Base-by-base conservation (phyloP, 108 stramenopile genomes). In the Cyclotella choctawhatcheeana region DNA sequence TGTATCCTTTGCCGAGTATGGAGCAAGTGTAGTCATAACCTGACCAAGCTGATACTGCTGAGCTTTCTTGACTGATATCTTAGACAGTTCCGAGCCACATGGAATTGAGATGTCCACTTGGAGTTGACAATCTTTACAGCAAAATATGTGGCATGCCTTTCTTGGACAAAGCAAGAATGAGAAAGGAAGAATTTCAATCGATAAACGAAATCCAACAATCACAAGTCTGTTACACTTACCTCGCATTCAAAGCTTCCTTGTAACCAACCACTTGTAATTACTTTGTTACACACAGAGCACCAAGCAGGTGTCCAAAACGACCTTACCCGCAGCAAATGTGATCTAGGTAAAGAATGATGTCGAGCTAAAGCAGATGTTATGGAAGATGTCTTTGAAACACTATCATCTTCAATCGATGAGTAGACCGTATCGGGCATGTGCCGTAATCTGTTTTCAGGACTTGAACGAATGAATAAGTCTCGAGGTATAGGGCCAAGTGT, bases 81-180 rank as follows among this genome's bases (percentile, higher is more conserved):
- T 43, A 13, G 93, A 85, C 30, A 67, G 45, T 13, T 82, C 81
- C 2, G 90, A 89, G 8, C 91, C 89, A 60, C 93, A 94, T 0
- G 91, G 91, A 8, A 92, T 60, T 33, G 70, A 69, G 17, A 89
- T 59, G 51, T 95, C 93, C 17, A 95, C 86, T 33, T 89, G 86
- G 20, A 95, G 77, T 37, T 82, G 91, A 59, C 93, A 95, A 77
- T 95, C 91, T 14, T 52, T 44, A 58, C 93, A 95, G 61, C 89
- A 89, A 47, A 83, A 82, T 16, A 95, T 71, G 22, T 67, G 56
- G 64, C 93, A 95, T 10, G 65, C 83, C n/a, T n/a, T n/a, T n/a
- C n/a, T n/a, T n/a, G n/a, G n/a, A n/a, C n/a, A n/a, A n/a, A n/a
- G n/a, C n/a, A n/a, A n/a, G n/a, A n/a, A n/a, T n/a, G n/a, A n/a